Conservation (phyloP, 2,329 filamentous ascomycete genomes). For the Canariomyces notabilis region DNA sequence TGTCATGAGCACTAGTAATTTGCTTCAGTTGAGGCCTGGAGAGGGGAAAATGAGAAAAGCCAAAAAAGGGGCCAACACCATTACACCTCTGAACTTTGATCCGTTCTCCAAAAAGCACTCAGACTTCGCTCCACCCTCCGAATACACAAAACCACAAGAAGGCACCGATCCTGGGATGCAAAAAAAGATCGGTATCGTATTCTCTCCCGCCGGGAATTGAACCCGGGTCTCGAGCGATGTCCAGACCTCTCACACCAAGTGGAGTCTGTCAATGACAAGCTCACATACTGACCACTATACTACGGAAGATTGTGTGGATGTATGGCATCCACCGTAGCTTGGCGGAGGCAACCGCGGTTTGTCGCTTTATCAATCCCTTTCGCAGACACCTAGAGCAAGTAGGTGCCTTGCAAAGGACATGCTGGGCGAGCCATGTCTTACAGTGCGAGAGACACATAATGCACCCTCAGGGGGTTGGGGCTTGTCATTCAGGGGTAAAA, state of each 20-base stretch:
- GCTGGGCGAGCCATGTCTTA: too few species aligned
- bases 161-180: background rate
- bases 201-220: slow-evolving; percentile 10
- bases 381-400: background rate
- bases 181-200: background rate
- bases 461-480: too few species aligned
- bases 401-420: background rate
- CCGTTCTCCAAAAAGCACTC: too few species aligned
- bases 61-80: too few species aligned
- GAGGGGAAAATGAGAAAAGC: too few species aligned
- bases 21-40: too few species aligned
- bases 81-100: too few species aligned
- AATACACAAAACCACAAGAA: background rate
- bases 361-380: background rate
- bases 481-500: too few species aligned
- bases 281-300: slow-evolving; percentile 13
- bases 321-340: slow-evolving; percentile 6
- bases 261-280: slow-evolving; percentile 1
- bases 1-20: too few species aligned
- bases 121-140: background rate
- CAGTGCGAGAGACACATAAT: too few species aligned
- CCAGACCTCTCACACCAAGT: background rate
- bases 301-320: slow-evolving; percentile 10
- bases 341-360: too few species aligned
- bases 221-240: slow-evolving; percentile 12